Conservation (phyloP, 495 filamentous ascomycete genomes). For the Jackrogersella minutella region DNA sequence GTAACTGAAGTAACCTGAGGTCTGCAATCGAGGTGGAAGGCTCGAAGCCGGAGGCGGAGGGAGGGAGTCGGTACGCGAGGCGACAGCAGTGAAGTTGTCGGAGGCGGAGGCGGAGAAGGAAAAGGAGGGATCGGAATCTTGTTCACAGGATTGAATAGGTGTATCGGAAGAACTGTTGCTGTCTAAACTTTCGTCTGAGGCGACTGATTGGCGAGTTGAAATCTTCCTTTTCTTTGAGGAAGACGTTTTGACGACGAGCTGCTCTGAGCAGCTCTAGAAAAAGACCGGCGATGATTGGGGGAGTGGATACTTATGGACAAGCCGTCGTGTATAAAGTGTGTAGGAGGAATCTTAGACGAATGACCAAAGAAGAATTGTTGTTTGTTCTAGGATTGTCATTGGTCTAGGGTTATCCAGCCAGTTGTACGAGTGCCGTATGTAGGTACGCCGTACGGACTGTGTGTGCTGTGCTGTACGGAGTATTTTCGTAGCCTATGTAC, state of each 20-base stretch:
- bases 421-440: no score
- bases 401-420: no score
- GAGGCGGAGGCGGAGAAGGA: conserved; percentile 51
- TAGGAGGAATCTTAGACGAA: conserved; percentile 17
- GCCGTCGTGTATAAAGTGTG: conserved; percentile 17
- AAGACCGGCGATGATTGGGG: conserved; percentile 29
- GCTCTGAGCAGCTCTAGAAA: conserved; percentile 61
- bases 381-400: conserved; percentile 11
- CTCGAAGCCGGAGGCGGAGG: conserved; percentile 58
- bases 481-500: no score
- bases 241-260: conserved; percentile 88
- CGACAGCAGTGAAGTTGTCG: conserved; percentile 49
- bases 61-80: conserved; percentile 66
- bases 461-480: no score
- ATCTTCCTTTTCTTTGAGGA: conserved; percentile 91
- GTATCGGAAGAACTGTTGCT: conserved; percentile 50
- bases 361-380: conserved; percentile 1
- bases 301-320: conserved; percentile 14
- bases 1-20: conserved; percentile 47
- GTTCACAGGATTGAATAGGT: conserved; percentile 59
- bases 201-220: conserved; percentile 59
- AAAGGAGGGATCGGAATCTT: conserved; percentile 51
- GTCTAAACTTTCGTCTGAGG: conserved; percentile 46
- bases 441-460: conserved; percentile 2
- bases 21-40: conserved; percentile 59